Evolutionary conservation across 1,284 basidiomycete species (phyloP), one percentile per base, ranked within the genome.

Genomic region (Microbotryum violaceum): DNA sequence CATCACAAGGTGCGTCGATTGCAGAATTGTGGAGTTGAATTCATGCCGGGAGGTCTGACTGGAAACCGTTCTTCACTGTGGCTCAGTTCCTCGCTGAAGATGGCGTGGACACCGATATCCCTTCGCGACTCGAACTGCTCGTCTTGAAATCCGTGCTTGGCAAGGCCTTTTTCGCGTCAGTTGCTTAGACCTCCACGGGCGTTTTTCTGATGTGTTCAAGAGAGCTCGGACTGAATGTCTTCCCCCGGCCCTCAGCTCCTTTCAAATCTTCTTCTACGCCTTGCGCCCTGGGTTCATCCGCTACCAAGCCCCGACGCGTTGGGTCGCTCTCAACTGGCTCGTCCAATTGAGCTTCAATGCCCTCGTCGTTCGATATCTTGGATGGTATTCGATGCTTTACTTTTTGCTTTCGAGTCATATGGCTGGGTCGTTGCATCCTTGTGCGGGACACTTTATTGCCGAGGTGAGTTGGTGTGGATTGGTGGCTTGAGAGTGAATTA

Each of bases 251-350:
- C 21, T 56, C 37, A 92, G 90, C 59, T 94, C 91, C 1, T 98
- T 97, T 79, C 96, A 98, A 78, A 92, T 98, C 69, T 78, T 98
- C 61, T 98, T 98, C 79, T 98, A 98, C 75, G 96, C 96, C 37
- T 81, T 98, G 52, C 88, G 94, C 33, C 94, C 94, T 0, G 89
- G 89, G n/a, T 89, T 98, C 73, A 86, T 97, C 59, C 86, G 91
- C 53, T 80, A 84, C 4, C 94, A 97, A 73, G 82, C 77, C 16
- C 80, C 86, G 12, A 96, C 90, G 0, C 75, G 75, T 55, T 97
- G 91, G 90, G 92, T 97, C 75, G 73, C 83, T 27, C 75, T 87
- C 76, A 97, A 97, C 77, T 75, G 93, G 65, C 57, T 79, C 58
- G 76, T 79, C 8, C 86, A 96, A 71, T 75, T 96, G 51, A 60